Conservation (phyloP, 305 asterid genomes). For the Coffea humblotiana region DNA sequence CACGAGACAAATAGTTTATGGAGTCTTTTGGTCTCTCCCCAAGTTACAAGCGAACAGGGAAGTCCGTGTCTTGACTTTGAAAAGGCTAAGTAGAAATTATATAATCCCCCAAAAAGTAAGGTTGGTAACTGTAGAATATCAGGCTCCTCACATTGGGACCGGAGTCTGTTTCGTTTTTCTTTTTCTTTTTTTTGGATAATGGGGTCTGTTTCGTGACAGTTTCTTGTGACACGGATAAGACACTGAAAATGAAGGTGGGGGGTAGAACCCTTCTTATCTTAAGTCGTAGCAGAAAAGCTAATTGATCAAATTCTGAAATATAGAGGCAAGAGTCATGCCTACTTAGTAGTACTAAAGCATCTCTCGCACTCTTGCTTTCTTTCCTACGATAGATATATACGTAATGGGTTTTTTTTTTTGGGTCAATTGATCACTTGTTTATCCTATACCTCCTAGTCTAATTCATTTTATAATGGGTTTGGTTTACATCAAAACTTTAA, state of each 20-base stretch:
- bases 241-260: not conserved
- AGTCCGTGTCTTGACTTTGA: slow-evolving; percentile 24
- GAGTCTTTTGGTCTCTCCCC: not conserved
- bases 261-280: no score
- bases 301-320: not conserved
- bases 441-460: no score
- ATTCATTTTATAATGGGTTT: not conserved
- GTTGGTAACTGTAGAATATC: not conserved
- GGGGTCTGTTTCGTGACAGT: not conserved
- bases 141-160: not conserved
- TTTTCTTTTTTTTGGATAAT: no score
- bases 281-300: no score
- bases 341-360: not conserved
- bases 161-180: no score
- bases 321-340: not conserved
- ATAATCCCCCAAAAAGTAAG: not conserved
- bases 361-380: not conserved
- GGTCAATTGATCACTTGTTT: no score
- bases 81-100: not conserved
- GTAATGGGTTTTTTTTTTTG: no score
- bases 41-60: not conserved
- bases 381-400: not conserved
- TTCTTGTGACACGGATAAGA: not conserved
- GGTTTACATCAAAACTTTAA: not conserved
- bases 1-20: not conserved